These are phyloP conservation scores for Phyllosticta capitalensis DNA, from an alignment of 2,329 filamentous ascomycete species.

Conservation along the genomic window DNA sequence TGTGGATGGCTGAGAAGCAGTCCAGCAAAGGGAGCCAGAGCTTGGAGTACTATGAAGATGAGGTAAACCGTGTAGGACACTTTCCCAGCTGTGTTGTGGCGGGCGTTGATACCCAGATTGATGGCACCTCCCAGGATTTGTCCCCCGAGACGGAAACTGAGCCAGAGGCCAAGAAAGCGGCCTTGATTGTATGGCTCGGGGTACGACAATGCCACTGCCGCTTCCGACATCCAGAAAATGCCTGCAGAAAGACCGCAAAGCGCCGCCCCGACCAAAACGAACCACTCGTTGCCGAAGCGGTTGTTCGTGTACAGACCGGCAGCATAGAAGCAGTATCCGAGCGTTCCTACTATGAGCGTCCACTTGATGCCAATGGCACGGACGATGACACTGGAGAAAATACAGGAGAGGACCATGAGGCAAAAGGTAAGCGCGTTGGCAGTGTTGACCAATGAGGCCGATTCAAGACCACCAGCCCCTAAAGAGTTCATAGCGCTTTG, in stretches of 20 bases:
- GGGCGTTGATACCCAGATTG: constrained; percentile 56
- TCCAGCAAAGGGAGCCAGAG: constrained; percentile 53
- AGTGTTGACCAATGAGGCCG: constrained; percentile 58
- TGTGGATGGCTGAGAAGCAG: constrained; percentile 52
- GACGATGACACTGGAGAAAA: constrained; percentile 54
- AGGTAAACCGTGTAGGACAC: constrained; percentile 62
- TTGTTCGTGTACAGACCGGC: constrained; percentile 66
- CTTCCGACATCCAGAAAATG: constrained; percentile 68
- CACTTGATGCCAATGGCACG: constrained; percentile 61
- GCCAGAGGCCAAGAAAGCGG: constrained; percentile 54
- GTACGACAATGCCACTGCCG: constrained; percentile 62
- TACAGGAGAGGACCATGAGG: constrained; percentile 63
- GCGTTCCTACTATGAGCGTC: constrained; percentile 60
- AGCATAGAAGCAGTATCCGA: constrained; percentile 63
- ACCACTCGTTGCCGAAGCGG: constrained; percentile 58
- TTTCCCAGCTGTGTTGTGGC: constrained; percentile 48
- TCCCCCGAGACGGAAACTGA: constrained; percentile 50
- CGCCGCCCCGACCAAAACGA: constrained; percentile 57
- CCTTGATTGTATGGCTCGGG: constrained; percentile 49
- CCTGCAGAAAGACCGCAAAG: constrained; percentile 62
- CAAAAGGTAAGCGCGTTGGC: constrained; percentile 64
- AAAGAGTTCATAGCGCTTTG: constrained; percentile 55
- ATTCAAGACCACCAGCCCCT: constrained; percentile 57
- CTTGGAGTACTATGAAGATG: constrained; percentile 62
- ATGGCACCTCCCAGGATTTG: constrained; percentile 65